These are phyloP conservation scores for Fraxinus paxiana DNA, from an alignment of 305 asterid species.

Conservation along the genomic window DNA sequence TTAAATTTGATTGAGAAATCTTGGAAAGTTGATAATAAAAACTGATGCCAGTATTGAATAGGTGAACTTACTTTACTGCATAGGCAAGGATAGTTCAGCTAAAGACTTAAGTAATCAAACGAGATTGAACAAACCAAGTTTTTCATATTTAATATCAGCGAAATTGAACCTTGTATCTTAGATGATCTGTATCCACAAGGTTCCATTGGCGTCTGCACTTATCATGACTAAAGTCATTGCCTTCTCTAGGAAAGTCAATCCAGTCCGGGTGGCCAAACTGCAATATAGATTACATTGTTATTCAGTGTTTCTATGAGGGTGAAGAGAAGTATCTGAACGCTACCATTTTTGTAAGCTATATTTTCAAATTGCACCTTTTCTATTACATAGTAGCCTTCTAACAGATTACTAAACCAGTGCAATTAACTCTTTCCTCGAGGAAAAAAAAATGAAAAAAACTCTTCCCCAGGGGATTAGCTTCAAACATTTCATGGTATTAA, in stretches of 20 bases:
- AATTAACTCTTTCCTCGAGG: slow-evolving; percentile 1
- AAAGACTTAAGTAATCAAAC: slow-evolving; percentile 16
- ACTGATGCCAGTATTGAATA: slow-evolving; percentile 9
- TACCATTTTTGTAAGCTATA: slow-evolving; percentile 8
- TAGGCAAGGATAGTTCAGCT: slow-evolving; percentile 2
- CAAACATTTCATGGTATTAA: slow-evolving; percentile 1
- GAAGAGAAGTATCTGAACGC: slow-evolving; percentile 10
- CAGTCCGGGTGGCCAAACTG: slow-evolving; percentile 99
- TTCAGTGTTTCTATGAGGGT: slow-evolving; percentile 14
- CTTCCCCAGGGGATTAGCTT: neutral
- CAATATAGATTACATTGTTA: slow-evolving; percentile 21
- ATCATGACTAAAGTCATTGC: slow-evolving; percentile 85
- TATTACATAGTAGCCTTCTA: neutral
- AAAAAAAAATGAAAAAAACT: neutral
- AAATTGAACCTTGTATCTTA: slow-evolving; percentile 78
- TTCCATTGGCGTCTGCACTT: slow-evolving; percentile 96
- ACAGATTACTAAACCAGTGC: slow-evolving; percentile 9
- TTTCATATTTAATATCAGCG: neutral
- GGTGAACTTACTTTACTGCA: slow-evolving; percentile 4
- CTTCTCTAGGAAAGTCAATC: slow-evolving; percentile 99
- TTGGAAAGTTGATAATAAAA: slow-evolving; percentile 11
- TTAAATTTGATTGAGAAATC: neutral
- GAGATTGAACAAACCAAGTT: slow-evolving; percentile 2
- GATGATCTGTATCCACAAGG: slow-evolving; percentile 74
- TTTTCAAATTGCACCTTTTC: slow-evolving; percentile 2